Percentiles rank a stretch among this genome's conserved stretches.
Evolutionary conservation across 2,329 filamentous ascomycete species (phyloP).

Genomic region (Arthrobotrys musiformis): DNA sequence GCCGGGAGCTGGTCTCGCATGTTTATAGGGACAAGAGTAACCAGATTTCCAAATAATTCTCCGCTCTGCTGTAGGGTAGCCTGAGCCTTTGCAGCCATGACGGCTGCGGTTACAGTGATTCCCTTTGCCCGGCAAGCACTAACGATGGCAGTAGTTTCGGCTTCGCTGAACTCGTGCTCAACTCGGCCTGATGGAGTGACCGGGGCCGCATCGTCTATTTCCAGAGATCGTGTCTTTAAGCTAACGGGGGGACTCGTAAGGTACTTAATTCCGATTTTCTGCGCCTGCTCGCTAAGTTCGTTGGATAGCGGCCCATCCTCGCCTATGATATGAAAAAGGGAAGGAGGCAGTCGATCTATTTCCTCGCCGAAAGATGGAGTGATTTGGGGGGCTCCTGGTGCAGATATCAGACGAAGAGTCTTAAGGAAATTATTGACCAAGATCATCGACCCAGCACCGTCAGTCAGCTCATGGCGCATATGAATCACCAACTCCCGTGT

Average conservation of each 20-base stretch:
- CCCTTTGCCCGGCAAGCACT: constrained; percentile 1
- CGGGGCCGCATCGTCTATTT: not conserved
- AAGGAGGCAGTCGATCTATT: not conserved
- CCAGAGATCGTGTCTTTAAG: not conserved
- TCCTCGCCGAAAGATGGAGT: not conserved
- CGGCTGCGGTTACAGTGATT: constrained; percentile 7
- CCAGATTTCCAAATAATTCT: not conserved
- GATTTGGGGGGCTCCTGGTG: not conserved
- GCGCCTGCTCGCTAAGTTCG: not conserved
- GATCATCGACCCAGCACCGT: constrained; percentile 16
- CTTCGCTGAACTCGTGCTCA: constrained; percentile 18
- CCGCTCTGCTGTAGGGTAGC: constrained; percentile 1
- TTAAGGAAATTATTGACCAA: constrained; percentile 23
- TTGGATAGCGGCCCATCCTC: not conserved
- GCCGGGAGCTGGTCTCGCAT: constrained; percentile 7
- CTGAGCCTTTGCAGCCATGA: constrained; percentile 2
- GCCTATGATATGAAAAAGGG: not conserved
- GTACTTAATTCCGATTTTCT: not conserved
- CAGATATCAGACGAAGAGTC: not conserved
- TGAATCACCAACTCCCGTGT: constrained; percentile 6
- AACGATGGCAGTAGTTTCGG: constrained; percentile 1
- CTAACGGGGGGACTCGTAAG: not conserved
- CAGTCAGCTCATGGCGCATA: not conserved
- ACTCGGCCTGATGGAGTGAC: not conserved
- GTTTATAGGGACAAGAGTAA: not conserved